Percentiles rank a stretch among this genome's conserved stretches.
Evolutionary conservation across 345 rosid genomes (phyloP).

Genomic region (Gossypium thurberi): DNA sequence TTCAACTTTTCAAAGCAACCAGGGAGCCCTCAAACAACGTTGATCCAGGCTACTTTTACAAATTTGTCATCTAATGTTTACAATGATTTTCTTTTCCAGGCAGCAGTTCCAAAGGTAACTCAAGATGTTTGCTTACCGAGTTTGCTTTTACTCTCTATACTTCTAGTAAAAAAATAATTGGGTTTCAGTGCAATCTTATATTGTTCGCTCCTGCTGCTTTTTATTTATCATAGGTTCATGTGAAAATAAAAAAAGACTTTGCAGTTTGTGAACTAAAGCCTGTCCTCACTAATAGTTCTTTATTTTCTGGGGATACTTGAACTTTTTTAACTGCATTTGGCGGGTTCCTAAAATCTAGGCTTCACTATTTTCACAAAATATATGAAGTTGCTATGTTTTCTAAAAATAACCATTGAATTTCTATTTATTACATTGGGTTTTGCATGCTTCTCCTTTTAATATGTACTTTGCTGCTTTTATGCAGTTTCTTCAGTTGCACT

Average conservation of each 20-base stretch:
- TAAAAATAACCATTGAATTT: not conserved
- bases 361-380: not conserved
- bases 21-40: conserved; percentile 57
- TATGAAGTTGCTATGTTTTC: not conserved
- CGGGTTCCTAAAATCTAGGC: not conserved
- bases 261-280: not conserved
- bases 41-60: conserved; percentile 64
- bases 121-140: conserved; percentile 7
- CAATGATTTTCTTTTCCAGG: conserved; percentile 87
- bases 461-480: conserved; percentile 11
- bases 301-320: not conserved
- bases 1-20: conserved; percentile 71
- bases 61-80: conserved; percentile 56
- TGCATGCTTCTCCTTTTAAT: not conserved
- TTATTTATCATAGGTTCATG: not conserved
- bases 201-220: not conserved
- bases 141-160: not conserved
- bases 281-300: not conserved
- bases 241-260: not conserved
- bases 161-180: not conserved
- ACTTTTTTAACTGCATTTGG: not conserved
- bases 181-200: not conserved
- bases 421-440: not conserved
- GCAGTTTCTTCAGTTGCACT: conserved; percentile 91
- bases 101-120: conserved; percentile 93